These are phyloP conservation scores for Nakaseomyces kungkrabaensis DNA, from an alignment of 1,139 yeast species.

Conservation along the genomic window DNA sequence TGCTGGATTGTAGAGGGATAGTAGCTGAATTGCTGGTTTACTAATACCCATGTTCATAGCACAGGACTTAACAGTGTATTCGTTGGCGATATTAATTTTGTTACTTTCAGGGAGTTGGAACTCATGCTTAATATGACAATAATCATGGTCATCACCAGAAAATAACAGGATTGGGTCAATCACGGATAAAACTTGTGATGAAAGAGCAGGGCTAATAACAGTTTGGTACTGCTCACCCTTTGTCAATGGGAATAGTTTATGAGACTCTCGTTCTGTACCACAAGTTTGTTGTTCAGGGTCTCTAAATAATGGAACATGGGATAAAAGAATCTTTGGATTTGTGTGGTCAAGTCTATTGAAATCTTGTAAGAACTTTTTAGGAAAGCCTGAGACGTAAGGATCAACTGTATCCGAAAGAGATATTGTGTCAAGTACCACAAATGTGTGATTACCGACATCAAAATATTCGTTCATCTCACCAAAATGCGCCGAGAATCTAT, in stretches of 20 bases:
- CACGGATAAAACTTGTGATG: slow-evolving; percentile 45
- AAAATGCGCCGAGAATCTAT: slow-evolving; percentile 60
- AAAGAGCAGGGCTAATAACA: slow-evolving; percentile 48
- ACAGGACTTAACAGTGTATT: slow-evolving; percentile 77
- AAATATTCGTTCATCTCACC: slow-evolving; percentile 56
- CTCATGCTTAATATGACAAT: slow-evolving; percentile 66
- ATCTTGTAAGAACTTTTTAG: slow-evolving; percentile 30
- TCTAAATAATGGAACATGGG: slow-evolving; percentile 74
- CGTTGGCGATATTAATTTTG: slow-evolving; percentile 40
- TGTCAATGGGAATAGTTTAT: slow-evolving; percentile 50
- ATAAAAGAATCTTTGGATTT: slow-evolving; percentile 57
- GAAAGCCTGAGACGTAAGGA: slow-evolving; percentile 34
- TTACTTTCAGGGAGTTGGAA: slow-evolving; percentile 30
- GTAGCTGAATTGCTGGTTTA: slow-evolving; percentile 74
- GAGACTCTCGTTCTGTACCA: slow-evolving; percentile 62
- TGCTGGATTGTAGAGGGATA: slow-evolving; percentile 52
- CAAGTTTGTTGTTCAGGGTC: slow-evolving; percentile 45
- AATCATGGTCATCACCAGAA: slow-evolving; percentile 96
- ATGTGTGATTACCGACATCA: slow-evolving; percentile 63
- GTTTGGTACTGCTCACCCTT: slow-evolving; percentile 77
- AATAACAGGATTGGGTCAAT: slow-evolving; percentile 61
- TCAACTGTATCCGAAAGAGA: slow-evolving; percentile 51
- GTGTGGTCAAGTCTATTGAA: slow-evolving; percentile 25
- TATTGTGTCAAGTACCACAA: slow-evolving; percentile 72
- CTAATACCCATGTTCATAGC: slow-evolving; percentile 89